Conservation (phyloP, 441 rosid species). For the Adansonia grandidieri region DNA sequence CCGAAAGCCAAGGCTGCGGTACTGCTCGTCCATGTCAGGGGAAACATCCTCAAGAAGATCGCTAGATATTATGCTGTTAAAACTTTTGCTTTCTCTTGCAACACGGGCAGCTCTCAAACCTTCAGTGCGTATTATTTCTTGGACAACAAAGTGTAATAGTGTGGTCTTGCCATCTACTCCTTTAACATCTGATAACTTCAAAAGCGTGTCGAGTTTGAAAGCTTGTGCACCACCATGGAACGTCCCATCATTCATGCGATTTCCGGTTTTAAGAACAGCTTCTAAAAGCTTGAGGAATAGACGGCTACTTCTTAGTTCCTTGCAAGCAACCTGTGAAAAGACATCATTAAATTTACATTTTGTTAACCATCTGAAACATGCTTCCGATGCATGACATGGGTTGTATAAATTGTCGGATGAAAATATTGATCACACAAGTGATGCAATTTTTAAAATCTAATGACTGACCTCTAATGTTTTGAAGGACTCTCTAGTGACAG, state of each 20-base stretch:
- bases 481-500: slow-evolving; percentile 67
- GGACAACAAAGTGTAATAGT: slow-evolving; percentile 93
- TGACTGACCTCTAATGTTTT: slow-evolving; percentile 71
- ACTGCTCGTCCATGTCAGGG: slow-evolving; percentile 63
- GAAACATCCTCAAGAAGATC: slow-evolving; percentile 68
- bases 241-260: slow-evolving; percentile 98
- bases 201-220: slow-evolving; percentile 93
- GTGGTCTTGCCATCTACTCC: slow-evolving; percentile 98
- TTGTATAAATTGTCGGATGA: not conserved
- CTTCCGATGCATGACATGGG: not conserved
- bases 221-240: slow-evolving; percentile 97
- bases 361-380: not conserved
- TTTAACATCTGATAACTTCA: slow-evolving; percentile 92
- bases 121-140: slow-evolving; percentile 91
- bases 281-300: slow-evolving; percentile 94
- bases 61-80: slow-evolving; percentile 68
- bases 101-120: slow-evolving; percentile 81
- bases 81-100: slow-evolving; percentile 62
- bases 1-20: slow-evolving; percentile 76
- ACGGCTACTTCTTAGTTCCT: slow-evolving; percentile 77
- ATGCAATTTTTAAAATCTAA: slow-evolving; percentile 25
- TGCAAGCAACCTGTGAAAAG: slow-evolving; percentile 73
- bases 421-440: not conserved
- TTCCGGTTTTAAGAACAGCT: slow-evolving; percentile 99
- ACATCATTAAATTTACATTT: slow-evolving; percentile 7